Base-by-base conservation (phyloP, 2,329 filamentous ascomycete genomes). In the Mollisiaceae sp. region DNA sequence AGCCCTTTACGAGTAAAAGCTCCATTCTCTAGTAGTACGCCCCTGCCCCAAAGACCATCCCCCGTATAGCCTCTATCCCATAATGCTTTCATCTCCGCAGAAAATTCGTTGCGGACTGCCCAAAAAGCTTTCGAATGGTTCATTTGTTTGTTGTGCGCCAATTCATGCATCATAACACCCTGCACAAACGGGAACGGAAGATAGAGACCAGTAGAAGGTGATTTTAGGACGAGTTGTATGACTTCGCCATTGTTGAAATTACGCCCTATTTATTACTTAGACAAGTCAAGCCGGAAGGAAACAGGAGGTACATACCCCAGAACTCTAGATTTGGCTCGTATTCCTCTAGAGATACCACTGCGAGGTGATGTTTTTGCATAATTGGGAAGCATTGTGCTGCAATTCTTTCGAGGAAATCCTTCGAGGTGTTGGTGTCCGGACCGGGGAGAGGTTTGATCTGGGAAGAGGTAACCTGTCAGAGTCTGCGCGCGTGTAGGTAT, bases 231-330 rank as follows among this genome's bases (percentile, higher is more conserved):
- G 1, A 97, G 84, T 78, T 97, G 92, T 59, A 97, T 87, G 41
- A 94, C 89, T 76, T 96, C 93, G 39, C 93, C 93, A 8, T 90
- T 91, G 71, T 97, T 97, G 82, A 97, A 96, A 75, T 97, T 96
- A 63, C 93, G 90, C 2, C 93, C 93, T 47, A 92, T 24, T n/a
- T 41, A 18, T 24, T n/a, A 41, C 27, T 59, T 58, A 15, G 11
- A 59, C 9, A n/a, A 4, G 20, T 60, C 9, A 24, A 41, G 12
- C 20, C n/a, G 22, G 24, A 5, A 45, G 20, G 18, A 47, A 38
- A 14, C 1, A 47, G 38, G 27, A 32, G 6, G 6, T 32, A 32
- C 61, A 43, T 66, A 75, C 73, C 74, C 73, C 72, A 74, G 94
- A 97, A 97, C 77, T 96, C 92, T 50, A 81, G 81, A 73, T 97